Evolutionary conservation across 2,329 filamentous ascomycete genomes (phyloP).

Genomic region (Pestalotiopsis sp.): DNA sequence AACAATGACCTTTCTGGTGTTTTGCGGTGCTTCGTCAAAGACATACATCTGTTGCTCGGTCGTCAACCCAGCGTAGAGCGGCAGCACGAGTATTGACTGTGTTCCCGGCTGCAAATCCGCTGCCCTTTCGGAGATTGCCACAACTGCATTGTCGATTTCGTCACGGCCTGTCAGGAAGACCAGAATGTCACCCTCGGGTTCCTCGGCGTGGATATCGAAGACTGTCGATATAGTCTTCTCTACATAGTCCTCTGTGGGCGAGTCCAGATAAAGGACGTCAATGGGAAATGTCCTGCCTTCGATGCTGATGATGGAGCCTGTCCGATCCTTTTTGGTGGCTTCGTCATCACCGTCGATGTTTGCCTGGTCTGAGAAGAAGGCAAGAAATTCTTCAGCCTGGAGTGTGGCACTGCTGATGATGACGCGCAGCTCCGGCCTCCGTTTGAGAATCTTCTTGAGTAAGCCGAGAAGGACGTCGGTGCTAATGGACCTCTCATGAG

Average conservation of each 20-base stretch:
- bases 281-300: conserved; percentile 90
- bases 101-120: conserved; percentile 62
- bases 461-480: conserved; percentile 89
- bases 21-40: conserved; percentile 80
- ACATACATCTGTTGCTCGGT: conserved; percentile 95
- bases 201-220: conserved; percentile 82
- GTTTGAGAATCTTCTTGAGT: conserved; percentile 85
- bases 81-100: conserved; percentile 68
- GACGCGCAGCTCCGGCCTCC: conserved; percentile 79
- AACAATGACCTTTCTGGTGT: conserved; percentile 88
- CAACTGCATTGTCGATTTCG: conserved; percentile 84
- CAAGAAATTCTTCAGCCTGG: conserved; percentile 82
- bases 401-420: conserved; percentile 93
- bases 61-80: conserved; percentile 85
- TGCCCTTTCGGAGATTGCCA: conserved; percentile 75
- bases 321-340: conserved; percentile 19
- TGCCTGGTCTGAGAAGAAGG: conserved; percentile 66
- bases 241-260: conserved; percentile 83
- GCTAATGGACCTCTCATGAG: conserved; percentile 90
- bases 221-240: conserved; percentile 81
- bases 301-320: conserved; percentile 73
- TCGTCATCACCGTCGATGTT: conserved; percentile 36
- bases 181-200: conserved; percentile 83
- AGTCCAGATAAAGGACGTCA: conserved; percentile 79
- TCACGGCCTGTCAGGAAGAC: conserved; percentile 92